Percentiles rank a stretch among this genome's conserved stretches.
Evolutionary conservation across 2,329 filamentous ascomycete genomes (phyloP).

Genomic region (Aspergillus niger): DNA sequence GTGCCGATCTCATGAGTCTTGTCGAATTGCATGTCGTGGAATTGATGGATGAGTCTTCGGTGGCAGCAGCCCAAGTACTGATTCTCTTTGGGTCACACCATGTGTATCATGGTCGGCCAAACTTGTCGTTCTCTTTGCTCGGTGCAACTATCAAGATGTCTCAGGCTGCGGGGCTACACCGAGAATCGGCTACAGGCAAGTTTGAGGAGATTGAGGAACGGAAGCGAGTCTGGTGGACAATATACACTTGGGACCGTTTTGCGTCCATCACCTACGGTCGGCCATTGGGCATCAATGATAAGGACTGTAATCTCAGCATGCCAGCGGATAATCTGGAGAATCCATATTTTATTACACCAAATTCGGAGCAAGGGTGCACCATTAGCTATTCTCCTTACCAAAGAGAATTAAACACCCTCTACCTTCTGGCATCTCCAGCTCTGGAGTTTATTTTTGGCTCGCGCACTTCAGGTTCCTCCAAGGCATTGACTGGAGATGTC

Average conservation of each 20-base stretch:
- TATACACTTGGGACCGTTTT: conserved; percentile 48
- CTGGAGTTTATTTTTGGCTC: conserved; percentile 29
- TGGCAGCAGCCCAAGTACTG: conserved; percentile 42
- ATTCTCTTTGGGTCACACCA: conserved; percentile 45
- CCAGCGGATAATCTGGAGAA: conserved; percentile 38
- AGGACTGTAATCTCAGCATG: conserved; percentile 40
- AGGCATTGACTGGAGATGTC: conserved; percentile 21
- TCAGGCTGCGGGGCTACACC: conserved; percentile 39
- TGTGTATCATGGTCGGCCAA: conserved; percentile 47
- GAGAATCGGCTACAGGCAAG: conserved; percentile 26
- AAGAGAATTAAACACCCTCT: conserved; percentile 27
- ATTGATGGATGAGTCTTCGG: conserved; percentile 44
- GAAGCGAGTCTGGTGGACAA: conserved; percentile 47
- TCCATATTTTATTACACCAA: conserved; percentile 25
- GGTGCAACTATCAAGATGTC: conserved; percentile 43
- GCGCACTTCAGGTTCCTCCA: conserved; percentile 21
- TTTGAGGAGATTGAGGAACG: conserved; percentile 37
- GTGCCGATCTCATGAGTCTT: conserved; percentile 21
- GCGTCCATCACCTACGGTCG: conserved; percentile 46
- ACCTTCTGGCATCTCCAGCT: conserved; percentile 27
- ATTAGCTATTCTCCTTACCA: conserved; percentile 30
- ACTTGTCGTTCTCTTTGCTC: conserved; percentile 42
- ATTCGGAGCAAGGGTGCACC: not conserved
- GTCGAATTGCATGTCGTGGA: conserved; percentile 41
- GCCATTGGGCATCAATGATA: conserved; percentile 46